phyloP scores from a whole-genome alignment of 768 basidiomycete species.

The Arthromyces matolae region DNA sequence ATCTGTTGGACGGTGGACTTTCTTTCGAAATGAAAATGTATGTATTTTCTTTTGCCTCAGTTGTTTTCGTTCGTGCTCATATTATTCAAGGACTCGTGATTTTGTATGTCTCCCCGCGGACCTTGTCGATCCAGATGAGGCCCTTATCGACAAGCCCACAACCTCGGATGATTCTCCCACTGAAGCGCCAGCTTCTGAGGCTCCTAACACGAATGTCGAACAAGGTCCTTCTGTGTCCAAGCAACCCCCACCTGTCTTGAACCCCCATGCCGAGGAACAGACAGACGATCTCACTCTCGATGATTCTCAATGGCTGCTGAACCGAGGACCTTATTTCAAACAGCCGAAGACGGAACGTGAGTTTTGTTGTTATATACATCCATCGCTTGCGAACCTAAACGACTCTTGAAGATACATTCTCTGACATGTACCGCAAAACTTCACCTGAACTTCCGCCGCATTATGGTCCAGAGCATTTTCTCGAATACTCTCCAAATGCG shows the following conservation, averaged over 20 bases:
- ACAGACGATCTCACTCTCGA: background rate
- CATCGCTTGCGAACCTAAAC: background rate
- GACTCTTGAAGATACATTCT: constrained; percentile 1
- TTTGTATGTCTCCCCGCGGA: constrained; percentile 13
- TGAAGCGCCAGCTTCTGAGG: background rate
- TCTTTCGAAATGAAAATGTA: constrained; percentile 16
- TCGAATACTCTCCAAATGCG: background rate
- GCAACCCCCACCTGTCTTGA: background rate
- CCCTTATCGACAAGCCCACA: background rate
- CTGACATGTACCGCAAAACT: constrained; percentile 1
- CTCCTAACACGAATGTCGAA: background rate
- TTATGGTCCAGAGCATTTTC: background rate
- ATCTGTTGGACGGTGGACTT: constrained; percentile 3
- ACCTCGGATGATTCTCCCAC: background rate
- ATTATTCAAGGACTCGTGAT: constrained; percentile 7
- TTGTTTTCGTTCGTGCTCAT: background rate
- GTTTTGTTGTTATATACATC: background rate
- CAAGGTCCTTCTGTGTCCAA: background rate
- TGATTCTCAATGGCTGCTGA: background rate
- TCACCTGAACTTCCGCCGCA: background rate
- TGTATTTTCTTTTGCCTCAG: background rate
- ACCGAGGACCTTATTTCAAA: background rate
- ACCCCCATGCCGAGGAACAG: background rate
- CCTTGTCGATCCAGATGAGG: background rate
- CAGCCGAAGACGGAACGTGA: constrained; percentile 3